Evolutionary conservation across 23 red algal genomes (phyloP).

Genomic region (Cyanidioschyzon merolae): DNA sequence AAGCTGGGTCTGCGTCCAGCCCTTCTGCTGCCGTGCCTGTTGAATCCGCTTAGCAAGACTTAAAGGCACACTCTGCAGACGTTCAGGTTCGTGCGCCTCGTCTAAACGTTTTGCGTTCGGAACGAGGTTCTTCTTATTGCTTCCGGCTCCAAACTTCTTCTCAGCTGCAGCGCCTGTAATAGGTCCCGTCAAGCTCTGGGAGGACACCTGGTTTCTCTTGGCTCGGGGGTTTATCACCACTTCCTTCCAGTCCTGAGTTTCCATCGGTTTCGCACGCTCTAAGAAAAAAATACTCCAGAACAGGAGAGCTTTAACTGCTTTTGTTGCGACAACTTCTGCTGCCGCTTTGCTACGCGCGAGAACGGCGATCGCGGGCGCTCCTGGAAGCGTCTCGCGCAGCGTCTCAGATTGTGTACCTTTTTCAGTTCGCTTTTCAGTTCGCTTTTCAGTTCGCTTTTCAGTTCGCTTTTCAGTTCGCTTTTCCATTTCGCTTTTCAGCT

Average conservation of each 20-base stretch:
- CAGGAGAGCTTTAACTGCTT: too few relatives aligned
- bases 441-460: too few relatives aligned
- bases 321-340: too few relatives aligned
- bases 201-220: not conserved
- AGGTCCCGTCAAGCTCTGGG: not conserved
- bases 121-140: not conserved
- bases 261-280: not conserved
- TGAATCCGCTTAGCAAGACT: constrained; percentile 69
- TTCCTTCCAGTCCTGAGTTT: constrained; percentile 11
- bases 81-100: constrained; percentile 13
- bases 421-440: too few relatives aligned
- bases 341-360: too few relatives aligned
- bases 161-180: not conserved
- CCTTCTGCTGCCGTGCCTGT: constrained; percentile 66
- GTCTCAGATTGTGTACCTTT: too few relatives aligned
- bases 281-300: not conserved
- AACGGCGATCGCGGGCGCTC: too few relatives aligned
- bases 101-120: not conserved
- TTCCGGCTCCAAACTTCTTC: constrained; percentile 6
- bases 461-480: too few relatives aligned
- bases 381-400: too few relatives aligned
- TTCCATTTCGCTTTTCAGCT: too few relatives aligned
- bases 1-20: constrained; percentile 80
- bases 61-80: constrained; percentile 46
- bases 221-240: not conserved